These are phyloP conservation scores for Hypoxylon rickii DNA, from an alignment of 495 filamentous ascomycete species.

Conservation along the genomic window DNA sequence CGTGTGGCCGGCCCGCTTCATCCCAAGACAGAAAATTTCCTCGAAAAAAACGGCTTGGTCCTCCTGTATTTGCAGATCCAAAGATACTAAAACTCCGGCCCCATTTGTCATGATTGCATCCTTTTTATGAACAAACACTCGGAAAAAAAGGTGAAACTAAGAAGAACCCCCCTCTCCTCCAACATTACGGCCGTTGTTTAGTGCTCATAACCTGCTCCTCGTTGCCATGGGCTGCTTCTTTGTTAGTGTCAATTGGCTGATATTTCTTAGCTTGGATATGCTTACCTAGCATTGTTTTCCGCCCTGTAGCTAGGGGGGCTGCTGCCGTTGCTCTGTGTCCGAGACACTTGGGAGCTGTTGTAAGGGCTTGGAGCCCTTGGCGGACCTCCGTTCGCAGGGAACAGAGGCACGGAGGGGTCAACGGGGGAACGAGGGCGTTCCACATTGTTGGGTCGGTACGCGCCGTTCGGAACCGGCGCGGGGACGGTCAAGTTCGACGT, in stretches of 20 bases:
- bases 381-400: constrained; percentile 23
- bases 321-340: constrained; percentile 44
- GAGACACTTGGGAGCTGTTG: constrained; percentile 18
- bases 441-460: constrained; percentile 20
- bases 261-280: not conserved
- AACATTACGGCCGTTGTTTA: constrained; percentile 24
- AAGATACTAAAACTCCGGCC: constrained; percentile 36
- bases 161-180: constrained; percentile 27
- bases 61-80: constrained; percentile 34
- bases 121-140: constrained; percentile 28
- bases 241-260: constrained; percentile 23
- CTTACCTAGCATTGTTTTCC: constrained; percentile 56
- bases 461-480: constrained; percentile 10
- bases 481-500: constrained; percentile 44
- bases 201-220: constrained; percentile 59
- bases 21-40: too few species aligned
- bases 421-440: constrained; percentile 33
- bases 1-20: too few species aligned
- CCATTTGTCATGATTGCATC: constrained; percentile 35
- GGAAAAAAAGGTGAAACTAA: constrained; percentile 31
- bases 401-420: constrained; percentile 38
- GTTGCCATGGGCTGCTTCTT: constrained; percentile 54
- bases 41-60: too few species aligned
- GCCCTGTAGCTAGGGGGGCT: constrained; percentile 44
- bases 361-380: constrained; percentile 39